Evolutionary conservation across 108 stramenopile genomes (phyloP).

Genomic region (Cyclotella cryptica): DNA sequence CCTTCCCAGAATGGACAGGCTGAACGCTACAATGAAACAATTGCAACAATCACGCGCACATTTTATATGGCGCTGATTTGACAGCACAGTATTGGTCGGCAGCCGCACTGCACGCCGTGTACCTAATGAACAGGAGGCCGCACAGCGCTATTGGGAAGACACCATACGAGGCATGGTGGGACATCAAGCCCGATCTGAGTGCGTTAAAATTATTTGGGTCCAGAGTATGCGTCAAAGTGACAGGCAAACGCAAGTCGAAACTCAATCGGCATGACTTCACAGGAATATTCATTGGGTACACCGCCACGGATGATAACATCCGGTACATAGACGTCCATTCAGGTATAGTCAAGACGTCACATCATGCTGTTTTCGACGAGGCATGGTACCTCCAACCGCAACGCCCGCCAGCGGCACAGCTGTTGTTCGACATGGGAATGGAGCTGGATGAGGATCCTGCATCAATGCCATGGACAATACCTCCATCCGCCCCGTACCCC

Average conservation of each 20-base stretch:
- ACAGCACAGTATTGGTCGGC: slow-evolving; percentile 8
- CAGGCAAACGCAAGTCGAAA: slow-evolving; percentile 10
- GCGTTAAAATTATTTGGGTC: slow-evolving; percentile 1
- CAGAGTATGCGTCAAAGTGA: slow-evolving; percentile 9
- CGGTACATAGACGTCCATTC: slow-evolving; percentile 5
- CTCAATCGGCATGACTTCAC: slow-evolving; percentile 10
- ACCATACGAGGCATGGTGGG: slow-evolving; percentile 17
- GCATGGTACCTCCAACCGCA: too few relatives aligned
- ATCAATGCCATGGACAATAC: too few relatives aligned
- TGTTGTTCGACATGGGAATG: too few relatives aligned
- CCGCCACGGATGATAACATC: slow-evolving; percentile 16
- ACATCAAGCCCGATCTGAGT: neutral
- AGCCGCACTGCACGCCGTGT: slow-evolving; percentile 1
- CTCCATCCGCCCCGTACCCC: too few relatives aligned
- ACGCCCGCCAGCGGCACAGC: too few relatives aligned
- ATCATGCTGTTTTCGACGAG: slow-evolving; percentile 28
- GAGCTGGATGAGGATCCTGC: too few relatives aligned
- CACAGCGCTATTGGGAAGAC: too few relatives aligned
- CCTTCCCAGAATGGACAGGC: too few relatives aligned
- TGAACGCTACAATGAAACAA: neutral
- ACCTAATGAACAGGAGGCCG: neutral
- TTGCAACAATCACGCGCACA: neutral
- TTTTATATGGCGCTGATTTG: slow-evolving; percentile 5
- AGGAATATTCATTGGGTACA: slow-evolving; percentile 8
- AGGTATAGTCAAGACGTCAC: slow-evolving; percentile 9